Base-by-base conservation (phyloP, 2,329 filamentous ascomycete genomes). In the Trichoderma brevicompactum region DNA sequence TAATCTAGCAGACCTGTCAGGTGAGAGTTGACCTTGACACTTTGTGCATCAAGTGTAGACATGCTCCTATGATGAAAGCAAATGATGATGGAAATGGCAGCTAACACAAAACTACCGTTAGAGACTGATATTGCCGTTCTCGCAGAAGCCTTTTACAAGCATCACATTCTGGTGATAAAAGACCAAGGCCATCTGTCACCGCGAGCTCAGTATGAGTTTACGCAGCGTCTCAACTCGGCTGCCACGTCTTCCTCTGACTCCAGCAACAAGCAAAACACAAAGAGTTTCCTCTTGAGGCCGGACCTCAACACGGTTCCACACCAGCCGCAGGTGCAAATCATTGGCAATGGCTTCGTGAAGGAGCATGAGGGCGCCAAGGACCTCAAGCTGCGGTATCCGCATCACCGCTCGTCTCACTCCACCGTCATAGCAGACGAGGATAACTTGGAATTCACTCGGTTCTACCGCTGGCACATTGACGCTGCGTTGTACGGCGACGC, bases 401-500 rank as follows among this genome's bases (percentile, higher is more conserved):
- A 32, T 28, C 23, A 28, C 23, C 23, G 23, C 23, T 28, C 23
- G 23, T 28, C 23, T 2, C 23, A 28, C 5, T 2, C 23, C 23
- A 28, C 23, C 23, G 23, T 28, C 23, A 28, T 28, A 28, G 23
- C 23, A 28, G 23, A 28, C 23, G 23, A 28, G 23, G 23, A 28
- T 5, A 28, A 28, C 23, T 28, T 28, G 23, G 23, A 28, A 9
- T 55, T 46, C 23, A 46, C 50, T 1, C 49, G 32, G 7, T 64
- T 64, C 15, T 44, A 46, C 17, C 60, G 50, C 28, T 55, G 50
- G 40, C 49, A 55, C n/a, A 55, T 64, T 9, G 50, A 54, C 12
- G 60, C 50, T 12, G 50, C 40, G 4, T 13, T 54, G 32, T 54
- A 55, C 34, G 60, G 15, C 15, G 43, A 38, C 1, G 8, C 34